Percentiles rank a stretch among this genome's conserved stretches.
phyloP scores from a whole-genome alignment of 164 flowering plant genomes.

The Sedum album region DNA sequence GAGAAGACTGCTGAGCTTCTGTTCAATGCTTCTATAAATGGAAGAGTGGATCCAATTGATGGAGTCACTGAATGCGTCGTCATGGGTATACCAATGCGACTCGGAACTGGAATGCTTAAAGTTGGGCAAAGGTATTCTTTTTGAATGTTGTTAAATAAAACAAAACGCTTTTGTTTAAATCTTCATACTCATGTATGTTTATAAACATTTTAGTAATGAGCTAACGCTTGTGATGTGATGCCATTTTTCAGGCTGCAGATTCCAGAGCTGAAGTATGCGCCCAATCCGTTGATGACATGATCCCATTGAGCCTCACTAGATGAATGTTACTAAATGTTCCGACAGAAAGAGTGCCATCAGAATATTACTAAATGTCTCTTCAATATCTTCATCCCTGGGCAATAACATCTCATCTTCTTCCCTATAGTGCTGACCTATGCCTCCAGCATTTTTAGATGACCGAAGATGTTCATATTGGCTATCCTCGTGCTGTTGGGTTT shows the following conservation, averaged over 20 bases:
- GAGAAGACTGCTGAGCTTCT: constrained; percentile 15
- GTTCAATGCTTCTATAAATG: constrained; percentile 13
- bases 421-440: no score
- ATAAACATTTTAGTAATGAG: no score
- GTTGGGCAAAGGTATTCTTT: constrained; percentile 59
- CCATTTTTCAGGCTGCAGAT: neutral
- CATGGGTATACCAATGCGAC: constrained; percentile 69
- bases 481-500: no score
- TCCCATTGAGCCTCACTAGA: neutral
- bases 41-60: constrained; percentile 47
- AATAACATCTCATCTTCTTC: no score
- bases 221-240: neutral
- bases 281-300: neutral
- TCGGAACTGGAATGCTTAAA: constrained; percentile 88
- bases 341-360: no score
- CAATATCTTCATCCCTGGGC: no score
- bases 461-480: no score
- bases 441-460: no score
- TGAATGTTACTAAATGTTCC: no score
- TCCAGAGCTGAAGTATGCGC: neutral
- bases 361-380: no score
- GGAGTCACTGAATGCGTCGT: constrained; percentile 94
- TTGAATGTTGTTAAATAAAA: no score
- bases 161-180: neutral
- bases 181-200: no score